phyloP scores from a whole-genome alignment of 75 land plant genomes.

The Sequoia sempervirens region DNA sequence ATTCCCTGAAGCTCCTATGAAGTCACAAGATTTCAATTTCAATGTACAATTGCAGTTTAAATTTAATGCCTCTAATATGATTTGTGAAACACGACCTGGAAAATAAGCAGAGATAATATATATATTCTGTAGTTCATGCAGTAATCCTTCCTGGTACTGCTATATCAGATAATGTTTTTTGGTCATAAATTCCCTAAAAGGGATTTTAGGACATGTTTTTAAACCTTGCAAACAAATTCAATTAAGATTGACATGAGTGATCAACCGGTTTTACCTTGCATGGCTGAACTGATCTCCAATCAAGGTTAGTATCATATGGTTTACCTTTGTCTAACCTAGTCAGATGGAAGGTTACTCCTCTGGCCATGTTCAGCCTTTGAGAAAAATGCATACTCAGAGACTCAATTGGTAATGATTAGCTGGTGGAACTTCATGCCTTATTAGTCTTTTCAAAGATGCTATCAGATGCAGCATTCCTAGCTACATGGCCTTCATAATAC shows the following conservation, averaged over 20 bases:
- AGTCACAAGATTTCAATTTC: not conserved
- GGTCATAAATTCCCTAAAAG: not conserved
- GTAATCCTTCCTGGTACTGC: not conserved
- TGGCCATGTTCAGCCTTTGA: not conserved
- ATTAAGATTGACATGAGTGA: not conserved
- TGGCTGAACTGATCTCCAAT: not conserved
- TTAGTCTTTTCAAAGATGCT: not conserved
- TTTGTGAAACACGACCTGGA: not conserved
- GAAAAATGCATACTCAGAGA: not conserved
- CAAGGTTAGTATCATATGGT: not conserved
- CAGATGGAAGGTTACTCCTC: not conserved
- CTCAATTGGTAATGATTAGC: not conserved
- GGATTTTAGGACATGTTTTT: not conserved
- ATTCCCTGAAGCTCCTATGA: not conserved
- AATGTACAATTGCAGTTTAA: not conserved
- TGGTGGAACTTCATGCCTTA: not conserved
- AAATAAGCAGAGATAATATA: not conserved
- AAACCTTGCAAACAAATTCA: not conserved
- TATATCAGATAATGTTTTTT: not conserved
- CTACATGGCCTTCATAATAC: not conserved
- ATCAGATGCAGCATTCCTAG: not conserved
- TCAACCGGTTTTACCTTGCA: not conserved
- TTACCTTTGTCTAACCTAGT: not conserved
- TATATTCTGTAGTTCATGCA: not conserved
- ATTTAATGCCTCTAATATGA: not conserved